A percentile compares a stretch with the other conserved stretches of the same genome.
These are phyloP conservation scores for Elsinoe arachidis DNA, from an alignment of 2,329 filamentous ascomycete genomes.

Conservation along the genomic window DNA sequence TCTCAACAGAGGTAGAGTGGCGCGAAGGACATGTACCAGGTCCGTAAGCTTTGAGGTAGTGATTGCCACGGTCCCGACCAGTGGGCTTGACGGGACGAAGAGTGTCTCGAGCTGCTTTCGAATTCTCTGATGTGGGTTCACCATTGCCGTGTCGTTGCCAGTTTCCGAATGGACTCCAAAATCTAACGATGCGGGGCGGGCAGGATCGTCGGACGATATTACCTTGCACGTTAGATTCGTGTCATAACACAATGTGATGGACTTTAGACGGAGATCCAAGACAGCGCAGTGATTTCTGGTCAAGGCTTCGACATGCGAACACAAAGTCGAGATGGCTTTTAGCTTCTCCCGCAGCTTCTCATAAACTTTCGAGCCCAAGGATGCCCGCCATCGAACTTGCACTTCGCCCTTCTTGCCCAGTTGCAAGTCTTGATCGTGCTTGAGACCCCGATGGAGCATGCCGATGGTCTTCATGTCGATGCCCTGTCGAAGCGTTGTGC, in stretches of 20 bases:
- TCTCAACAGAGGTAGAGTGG: conserved; percentile 56
- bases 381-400: not conserved
- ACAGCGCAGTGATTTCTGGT: not conserved
- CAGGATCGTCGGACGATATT: not conserved
- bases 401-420: conserved; percentile 2
- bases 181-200: not conserved
- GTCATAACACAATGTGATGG: not conserved
- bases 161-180: not conserved
- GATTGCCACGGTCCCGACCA: not conserved
- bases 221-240: not conserved
- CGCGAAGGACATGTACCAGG: conserved; percentile 49
- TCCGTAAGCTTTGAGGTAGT: conserved; percentile 45
- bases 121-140: conserved; percentile 1
- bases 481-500: not conserved
- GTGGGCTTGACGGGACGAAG: not conserved
- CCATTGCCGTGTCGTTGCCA: no score
- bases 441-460: not conserved
- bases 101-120: conserved; percentile 5
- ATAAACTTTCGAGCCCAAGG: not conserved
- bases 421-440: not conserved
- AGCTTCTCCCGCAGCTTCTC: not conserved
- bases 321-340: not conserved
- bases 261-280: not conserved
- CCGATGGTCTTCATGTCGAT: not conserved
- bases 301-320: not conserved